phyloP scores from a whole-genome alignment of 2,329 filamentous ascomycete genomes.

The Sarocladium strictum region DNA sequence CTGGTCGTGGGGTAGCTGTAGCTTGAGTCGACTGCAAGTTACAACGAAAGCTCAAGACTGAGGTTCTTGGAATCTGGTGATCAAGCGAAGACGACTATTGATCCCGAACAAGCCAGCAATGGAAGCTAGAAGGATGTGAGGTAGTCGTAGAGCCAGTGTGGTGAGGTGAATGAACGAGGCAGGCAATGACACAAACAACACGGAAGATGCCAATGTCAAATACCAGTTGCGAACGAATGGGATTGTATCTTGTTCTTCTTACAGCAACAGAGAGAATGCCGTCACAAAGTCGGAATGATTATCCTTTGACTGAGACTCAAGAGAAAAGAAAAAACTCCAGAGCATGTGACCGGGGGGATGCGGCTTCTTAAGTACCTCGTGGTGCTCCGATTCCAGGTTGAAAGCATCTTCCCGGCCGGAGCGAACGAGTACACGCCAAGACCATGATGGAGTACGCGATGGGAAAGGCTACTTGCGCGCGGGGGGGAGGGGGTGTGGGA shows the following conservation, averaged over 20 bases:
- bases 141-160: too few species aligned
- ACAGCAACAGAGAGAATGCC: neutral
- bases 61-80: too few species aligned
- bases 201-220: neutral
- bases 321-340: neutral
- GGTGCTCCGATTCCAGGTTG: neutral
- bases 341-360: conserved; percentile 3
- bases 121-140: too few species aligned
- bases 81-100: too few species aligned
- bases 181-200: neutral
- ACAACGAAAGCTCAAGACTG: too few species aligned
- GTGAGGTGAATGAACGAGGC: too few species aligned
- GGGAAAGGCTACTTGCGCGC: neutral
- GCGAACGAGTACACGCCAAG: neutral
- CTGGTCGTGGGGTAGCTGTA: too few species aligned
- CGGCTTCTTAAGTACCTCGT: neutral
- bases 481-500: neutral
- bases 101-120: too few species aligned
- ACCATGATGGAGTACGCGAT: neutral
- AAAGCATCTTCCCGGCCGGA: too few species aligned
- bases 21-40: too few species aligned
- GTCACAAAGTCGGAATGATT: neutral
- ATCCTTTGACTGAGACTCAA: neutral
- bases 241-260: too few species aligned
- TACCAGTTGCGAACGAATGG: neutral